phyloP scores from a whole-genome alignment of 2,329 filamentous ascomycete species.

The Cladobotryum protrusum region DNA sequence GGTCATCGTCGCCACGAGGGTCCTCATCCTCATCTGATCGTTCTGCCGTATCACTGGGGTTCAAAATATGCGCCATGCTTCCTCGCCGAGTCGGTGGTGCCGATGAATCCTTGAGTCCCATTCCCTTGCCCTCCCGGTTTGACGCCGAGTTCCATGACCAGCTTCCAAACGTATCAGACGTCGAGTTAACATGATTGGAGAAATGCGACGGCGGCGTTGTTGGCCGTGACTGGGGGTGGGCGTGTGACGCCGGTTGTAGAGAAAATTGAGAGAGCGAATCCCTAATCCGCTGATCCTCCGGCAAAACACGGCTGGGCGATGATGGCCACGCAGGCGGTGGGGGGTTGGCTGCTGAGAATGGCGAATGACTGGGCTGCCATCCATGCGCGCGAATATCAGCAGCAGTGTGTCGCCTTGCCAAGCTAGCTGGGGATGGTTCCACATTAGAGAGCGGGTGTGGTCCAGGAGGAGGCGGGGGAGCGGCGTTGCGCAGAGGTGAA shows the following conservation, averaged over 20 bases:
- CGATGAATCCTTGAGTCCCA: conserved; percentile 49
- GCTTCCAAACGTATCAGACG: conserved; percentile 42
- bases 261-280: conserved; percentile 54
- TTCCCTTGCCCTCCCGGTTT: conserved; percentile 43
- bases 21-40: conserved; percentile 52
- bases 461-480: conserved; percentile 56
- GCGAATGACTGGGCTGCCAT: conserved; percentile 61
- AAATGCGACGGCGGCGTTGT: conserved; percentile 43
- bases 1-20: conserved; percentile 49
- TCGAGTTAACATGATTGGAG: conserved; percentile 32
- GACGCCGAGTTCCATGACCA: conserved; percentile 51
- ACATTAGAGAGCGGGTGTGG: conserved; percentile 61
- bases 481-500: conserved; percentile 65
- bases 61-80: conserved; percentile 59
- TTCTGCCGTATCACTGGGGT: conserved; percentile 51
- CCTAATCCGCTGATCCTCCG: conserved; percentile 49
- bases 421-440: conserved; percentile 58
- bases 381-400: conserved; percentile 90
- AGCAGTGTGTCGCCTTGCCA: conserved; percentile 83
- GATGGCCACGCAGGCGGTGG: conserved; percentile 47
- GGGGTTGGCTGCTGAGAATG: conserved; percentile 54
- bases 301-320: conserved; percentile 44
- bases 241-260: conserved; percentile 37
- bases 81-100: conserved; percentile 51
- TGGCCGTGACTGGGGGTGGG: conserved; percentile 44